Base-by-base conservation (phyloP, 2,329 filamentous ascomycete genomes). In the Paracoccidioides brasiliensis region DNA sequence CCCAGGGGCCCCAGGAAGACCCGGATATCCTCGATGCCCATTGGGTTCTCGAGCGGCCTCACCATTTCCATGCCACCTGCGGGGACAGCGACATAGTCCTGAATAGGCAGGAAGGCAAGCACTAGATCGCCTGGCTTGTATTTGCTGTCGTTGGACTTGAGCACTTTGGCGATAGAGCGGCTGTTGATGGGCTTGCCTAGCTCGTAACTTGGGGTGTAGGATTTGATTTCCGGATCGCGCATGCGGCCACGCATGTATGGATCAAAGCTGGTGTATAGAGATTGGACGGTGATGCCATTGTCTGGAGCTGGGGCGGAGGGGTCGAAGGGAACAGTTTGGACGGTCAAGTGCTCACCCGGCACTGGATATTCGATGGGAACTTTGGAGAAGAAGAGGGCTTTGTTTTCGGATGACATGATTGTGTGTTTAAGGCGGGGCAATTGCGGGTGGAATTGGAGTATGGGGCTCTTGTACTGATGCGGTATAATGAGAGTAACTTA, bases 241-340 rank as follows among this genome's bases (percentile, higher is more conserved):
- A 95, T 90, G 62, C 81, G 80, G 58, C 85, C 86, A 56, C 90
- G 85, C 76, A 87, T 82, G 75, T 94, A 95, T 1, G 89, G 89
- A 70, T 95, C 89, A 72, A 85, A 85, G 43, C 86, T 90, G 60
- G 83, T 77, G 69, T 86, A 88, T 64, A 85, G 79, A 63, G 85
- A 80, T 73, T 88, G 80, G 60, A 85, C 72, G 37, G 81, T 80
- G 51, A 94, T 69, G 43, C 88, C 84, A 60, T 86, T 85, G 46
- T 79, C 68, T 30, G 82, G 78, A 33, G 82, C 78, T 4, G 79
- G 62, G 32, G 68, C 63, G 53, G 63, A 64, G 61, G 83, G 71
- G 67, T 93, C 86, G 60, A 90, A 83, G 22, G 80, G 76, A 57
- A 79, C 78, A 61, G 78, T 71, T 70, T 93, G 85, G 57, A 90